Conservation (phyloP, 805 yeast genomes). For the Candida ovalis region DNA sequence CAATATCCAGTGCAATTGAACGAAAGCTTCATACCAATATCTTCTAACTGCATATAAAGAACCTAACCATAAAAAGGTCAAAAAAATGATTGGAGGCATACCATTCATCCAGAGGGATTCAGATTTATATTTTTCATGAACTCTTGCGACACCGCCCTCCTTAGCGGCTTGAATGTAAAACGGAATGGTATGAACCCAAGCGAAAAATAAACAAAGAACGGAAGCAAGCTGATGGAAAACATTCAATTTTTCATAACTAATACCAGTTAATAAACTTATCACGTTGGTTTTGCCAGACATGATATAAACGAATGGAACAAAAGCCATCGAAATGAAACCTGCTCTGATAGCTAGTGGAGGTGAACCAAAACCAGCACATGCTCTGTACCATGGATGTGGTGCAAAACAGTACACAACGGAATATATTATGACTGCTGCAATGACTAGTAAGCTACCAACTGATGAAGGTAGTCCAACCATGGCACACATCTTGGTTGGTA, state of each 20-base stretch:
- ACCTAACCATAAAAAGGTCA: conserved; percentile 40
- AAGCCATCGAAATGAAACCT: conserved; percentile 47
- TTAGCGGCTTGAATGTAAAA: conserved; percentile 39
- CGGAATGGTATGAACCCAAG: conserved; percentile 49
- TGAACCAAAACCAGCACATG: conserved; percentile 51
- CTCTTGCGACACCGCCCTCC: conserved; percentile 46
- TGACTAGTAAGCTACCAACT: conserved; percentile 31
- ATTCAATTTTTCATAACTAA: conserved; percentile 53
- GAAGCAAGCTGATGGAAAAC: conserved; percentile 48
- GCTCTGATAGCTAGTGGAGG: conserved; percentile 56
- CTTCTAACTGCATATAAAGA: conserved; percentile 40
- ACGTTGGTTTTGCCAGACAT: conserved; percentile 52
- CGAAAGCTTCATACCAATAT: conserved; percentile 42
- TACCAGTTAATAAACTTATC: conserved; percentile 46
- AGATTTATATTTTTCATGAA: conserved; percentile 21
- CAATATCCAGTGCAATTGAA: conserved; percentile 50
- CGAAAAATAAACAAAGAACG: conserved; percentile 37
- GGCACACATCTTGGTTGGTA: conserved; percentile 31
- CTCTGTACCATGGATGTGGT: conserved; percentile 51
- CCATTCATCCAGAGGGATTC: conserved; percentile 36
- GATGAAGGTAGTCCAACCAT: conserved; percentile 37
- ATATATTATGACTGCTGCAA: conserved; percentile 34
- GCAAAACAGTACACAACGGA: conserved; percentile 30
- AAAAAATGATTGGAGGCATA: conserved; percentile 43
- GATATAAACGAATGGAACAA: conserved; percentile 47